Base-by-base conservation (phyloP, 805 yeast genomes). In the Ogataea ramenticola region DNA sequence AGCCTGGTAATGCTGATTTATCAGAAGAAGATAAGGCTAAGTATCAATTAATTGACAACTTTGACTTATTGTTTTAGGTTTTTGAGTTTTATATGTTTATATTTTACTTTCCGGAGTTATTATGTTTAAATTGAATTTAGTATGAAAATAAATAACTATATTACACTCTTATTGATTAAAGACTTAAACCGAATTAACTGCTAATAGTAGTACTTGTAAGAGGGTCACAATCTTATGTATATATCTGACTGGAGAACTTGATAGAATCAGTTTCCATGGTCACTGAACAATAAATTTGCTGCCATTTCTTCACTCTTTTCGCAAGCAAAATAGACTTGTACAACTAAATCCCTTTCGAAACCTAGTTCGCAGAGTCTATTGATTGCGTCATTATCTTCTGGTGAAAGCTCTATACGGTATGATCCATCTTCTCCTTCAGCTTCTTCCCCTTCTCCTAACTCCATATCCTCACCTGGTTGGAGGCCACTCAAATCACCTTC, bases 301-400 rank as follows among this genome's bases (percentile, higher is more conserved):
- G 99, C 89, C 56, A 87, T 77, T 70, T 91, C 96, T 69, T 93
- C 99, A 66, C 93, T 88, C 68, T 89, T 91, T 58, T 93, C 99
- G 66, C 99, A 93, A 36, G 98, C 98, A 74, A 93, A 82, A 68
- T 87, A 93, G 27, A 95, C 96, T 69, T 90, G 96, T 48, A 89
- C 79, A 38, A 86, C 99, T 45, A 84, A 70, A 53, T 82, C 75
- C 53, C 96, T 77, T 52, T 88, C 96, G 57, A 93, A 93, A 0
- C 99, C 99, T 51, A 93, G 73, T 64, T 86, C 97, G 62, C 95
- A 84, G 51, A 93, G 74, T 60, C 99, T 79, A 49, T 75, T 74
- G 51, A 93, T 86, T n/a, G 98, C 96, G 48, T 74, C 86, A 58
- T 85, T 83, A 59, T 93, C 99, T 54, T 81, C 93, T 45, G 77